phyloP scores from a whole-genome alignment of 345 rosid genomes.

The Alliaria petiolata region DNA sequence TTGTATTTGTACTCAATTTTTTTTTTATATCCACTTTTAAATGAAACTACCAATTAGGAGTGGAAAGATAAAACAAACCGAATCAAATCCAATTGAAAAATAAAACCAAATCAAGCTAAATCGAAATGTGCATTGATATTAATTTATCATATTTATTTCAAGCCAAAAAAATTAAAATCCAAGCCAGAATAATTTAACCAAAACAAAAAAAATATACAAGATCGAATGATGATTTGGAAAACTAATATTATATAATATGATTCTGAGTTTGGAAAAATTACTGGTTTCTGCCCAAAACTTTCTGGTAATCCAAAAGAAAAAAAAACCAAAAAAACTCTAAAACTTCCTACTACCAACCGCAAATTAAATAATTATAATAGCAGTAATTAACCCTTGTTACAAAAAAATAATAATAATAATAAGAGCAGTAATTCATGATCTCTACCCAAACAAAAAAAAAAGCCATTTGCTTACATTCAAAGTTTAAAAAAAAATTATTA shows the following conservation, averaged over 20 bases:
- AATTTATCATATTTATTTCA: no score
- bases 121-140: background rate
- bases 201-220: no score
- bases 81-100: background rate
- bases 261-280: no score
- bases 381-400: no score
- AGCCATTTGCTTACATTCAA: background rate
- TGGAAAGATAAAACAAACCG: background rate
- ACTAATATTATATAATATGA: no score
- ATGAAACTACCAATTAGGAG: background rate
- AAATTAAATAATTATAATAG: no score
- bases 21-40: background rate
- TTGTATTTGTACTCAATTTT: background rate
- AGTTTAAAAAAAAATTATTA: background rate
- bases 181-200: background rate
- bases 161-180: background rate
- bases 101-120: background rate
- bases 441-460: background rate
- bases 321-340: background rate
- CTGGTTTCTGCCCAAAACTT: no score
- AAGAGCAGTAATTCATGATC: background rate
- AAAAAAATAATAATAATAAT: no score
- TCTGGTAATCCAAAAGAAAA: no score
- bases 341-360: background rate
- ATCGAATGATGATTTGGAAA: no score